Conservation (phyloP, 768 basidiomycete species). For the Amylocystis lapponica region DNA sequence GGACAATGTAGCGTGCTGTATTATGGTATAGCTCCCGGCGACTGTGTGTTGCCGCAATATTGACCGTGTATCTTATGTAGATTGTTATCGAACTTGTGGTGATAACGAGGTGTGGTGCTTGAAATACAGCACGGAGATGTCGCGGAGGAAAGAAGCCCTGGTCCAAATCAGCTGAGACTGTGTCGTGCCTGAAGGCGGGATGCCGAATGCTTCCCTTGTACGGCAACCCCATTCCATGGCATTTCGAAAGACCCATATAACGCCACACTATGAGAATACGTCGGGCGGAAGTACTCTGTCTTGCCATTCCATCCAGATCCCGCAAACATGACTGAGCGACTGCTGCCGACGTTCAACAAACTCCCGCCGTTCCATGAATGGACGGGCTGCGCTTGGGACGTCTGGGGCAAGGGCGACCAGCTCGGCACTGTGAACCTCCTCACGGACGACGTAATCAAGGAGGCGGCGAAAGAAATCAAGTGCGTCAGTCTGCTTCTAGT, state of each 20-base stretch:
- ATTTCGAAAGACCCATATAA: too few relatives aligned
- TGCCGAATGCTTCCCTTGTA: too few relatives aligned
- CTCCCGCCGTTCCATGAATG: slow-evolving; percentile 36
- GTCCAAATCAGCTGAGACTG: too few relatives aligned
- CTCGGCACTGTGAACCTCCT: slow-evolving; percentile 64
- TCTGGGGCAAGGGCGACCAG: slow-evolving; percentile 63
- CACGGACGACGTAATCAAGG: slow-evolving; percentile 56
- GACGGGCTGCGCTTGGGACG: slow-evolving; percentile 60
- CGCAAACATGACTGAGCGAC: slow-evolving; percentile 1
- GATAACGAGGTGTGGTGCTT: background rate
- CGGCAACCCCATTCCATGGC: too few relatives aligned
- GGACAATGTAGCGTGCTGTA: too few relatives aligned
- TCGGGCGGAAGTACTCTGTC: too few relatives aligned
- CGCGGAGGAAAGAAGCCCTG: too few relatives aligned
- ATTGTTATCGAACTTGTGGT: background rate
- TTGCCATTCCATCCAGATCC: background rate
- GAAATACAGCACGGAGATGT: too few relatives aligned
- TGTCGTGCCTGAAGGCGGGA: too few relatives aligned
- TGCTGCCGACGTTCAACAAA: slow-evolving; percentile 44
- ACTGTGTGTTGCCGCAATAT: background rate
- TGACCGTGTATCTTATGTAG: background rate
- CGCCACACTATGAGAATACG: too few relatives aligned
- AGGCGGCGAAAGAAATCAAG: slow-evolving; percentile 51
- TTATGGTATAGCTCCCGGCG: too few relatives aligned
- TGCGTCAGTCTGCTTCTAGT: slow-evolving; percentile 21